Percentiles rank a stretch among this genome's conserved stretches.
These are phyloP conservation scores for Penicillium sp. DNA, from an alignment of 2,329 filamentous ascomycete species.

Conservation along the genomic window DNA sequence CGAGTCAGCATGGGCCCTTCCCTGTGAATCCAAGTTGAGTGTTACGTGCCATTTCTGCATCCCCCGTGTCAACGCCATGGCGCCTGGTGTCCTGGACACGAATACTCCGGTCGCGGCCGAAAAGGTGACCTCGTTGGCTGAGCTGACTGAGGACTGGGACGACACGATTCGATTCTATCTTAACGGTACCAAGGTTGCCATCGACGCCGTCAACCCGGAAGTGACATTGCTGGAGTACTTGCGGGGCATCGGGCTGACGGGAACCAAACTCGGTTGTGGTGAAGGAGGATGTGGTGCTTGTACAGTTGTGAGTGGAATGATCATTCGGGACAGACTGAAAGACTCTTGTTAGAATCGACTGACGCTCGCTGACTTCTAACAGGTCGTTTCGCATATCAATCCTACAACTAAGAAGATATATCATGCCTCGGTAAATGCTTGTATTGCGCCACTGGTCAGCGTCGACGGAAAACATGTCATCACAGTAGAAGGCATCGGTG, in stretches of 20 bases:
- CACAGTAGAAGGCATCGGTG: slow-evolving; percentile 93
- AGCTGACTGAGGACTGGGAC: slow-evolving; percentile 70
- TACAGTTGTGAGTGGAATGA: slow-evolving; percentile 62
- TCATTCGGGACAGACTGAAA: background rate
- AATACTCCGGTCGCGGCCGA: slow-evolving; percentile 42
- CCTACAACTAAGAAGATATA: slow-evolving; percentile 89
- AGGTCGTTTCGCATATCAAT: slow-evolving; percentile 84
- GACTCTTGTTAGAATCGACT: slow-evolving; percentile 1
- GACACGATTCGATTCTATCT: slow-evolving; percentile 89
- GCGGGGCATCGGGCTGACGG: slow-evolving; percentile 84
- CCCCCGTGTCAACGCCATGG: slow-evolving; percentile 42
- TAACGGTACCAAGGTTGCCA: slow-evolving; percentile 81
- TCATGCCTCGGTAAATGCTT: slow-evolving; percentile 94
- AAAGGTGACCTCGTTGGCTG: slow-evolving; percentile 46
- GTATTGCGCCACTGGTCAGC: slow-evolving; percentile 83
- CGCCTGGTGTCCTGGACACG: slow-evolving; percentile 50
- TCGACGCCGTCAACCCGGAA: slow-evolving; percentile 86
- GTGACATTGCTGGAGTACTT: slow-evolving; percentile 89
- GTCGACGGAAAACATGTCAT: slow-evolving; percentile 98
- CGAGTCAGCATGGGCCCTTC: too few species aligned
- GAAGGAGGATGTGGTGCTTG: slow-evolving; percentile 96
- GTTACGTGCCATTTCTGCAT: slow-evolving; percentile 3
- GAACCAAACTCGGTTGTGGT: slow-evolving; percentile 92
- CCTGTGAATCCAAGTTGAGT: too few species aligned
- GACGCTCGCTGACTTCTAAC: slow-evolving; percentile 7